These are phyloP conservation scores for Tricholomella constricta DNA, from an alignment of 768 basidiomycete genomes.

Conservation along the genomic window DNA sequence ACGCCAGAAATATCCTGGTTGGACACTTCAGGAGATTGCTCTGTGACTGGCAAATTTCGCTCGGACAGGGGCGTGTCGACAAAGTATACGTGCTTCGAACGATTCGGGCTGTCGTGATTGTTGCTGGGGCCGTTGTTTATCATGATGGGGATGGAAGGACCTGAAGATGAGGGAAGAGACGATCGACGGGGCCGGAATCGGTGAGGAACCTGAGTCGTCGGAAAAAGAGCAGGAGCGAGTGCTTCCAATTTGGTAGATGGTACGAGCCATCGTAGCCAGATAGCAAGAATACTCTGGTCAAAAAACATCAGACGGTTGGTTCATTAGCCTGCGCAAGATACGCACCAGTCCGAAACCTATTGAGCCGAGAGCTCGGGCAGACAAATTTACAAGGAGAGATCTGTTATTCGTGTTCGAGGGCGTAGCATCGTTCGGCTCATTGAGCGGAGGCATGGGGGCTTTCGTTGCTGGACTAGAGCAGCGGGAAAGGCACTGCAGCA, in stretches of 20 bases:
- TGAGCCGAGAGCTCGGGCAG: constrained; percentile 27
- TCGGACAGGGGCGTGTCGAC: neutral
- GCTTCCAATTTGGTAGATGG: constrained; percentile 19
- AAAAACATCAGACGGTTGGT: constrained; percentile 4
- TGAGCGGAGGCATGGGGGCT: constrained; percentile 4
- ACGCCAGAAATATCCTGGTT: neutral
- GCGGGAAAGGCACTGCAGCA: constrained; percentile 6
- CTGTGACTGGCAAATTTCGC: neutral
- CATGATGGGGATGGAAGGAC: neutral
- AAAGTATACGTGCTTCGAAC: constrained; percentile 15
- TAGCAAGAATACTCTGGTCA: constrained; percentile 44
- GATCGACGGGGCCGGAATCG: constrained; percentile 16
- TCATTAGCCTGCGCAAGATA: constrained; percentile 1
- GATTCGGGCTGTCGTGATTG: neutral
- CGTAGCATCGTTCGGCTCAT: constrained; percentile 6
- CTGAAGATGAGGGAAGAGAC: constrained; percentile 11
- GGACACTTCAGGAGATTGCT: neutral
- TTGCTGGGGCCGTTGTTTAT: neutral
- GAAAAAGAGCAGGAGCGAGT: neutral
- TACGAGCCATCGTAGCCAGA: constrained; percentile 44
- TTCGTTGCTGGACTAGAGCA: constrained; percentile 2
- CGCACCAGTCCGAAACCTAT: constrained; percentile 43
- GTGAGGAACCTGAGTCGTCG: neutral
- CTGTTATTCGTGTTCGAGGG: constrained; percentile 9
- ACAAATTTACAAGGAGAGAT: constrained; percentile 19